These are phyloP conservation scores for Argentina anserina DNA, from an alignment of 306 rosid species.

Conservation along the genomic window DNA sequence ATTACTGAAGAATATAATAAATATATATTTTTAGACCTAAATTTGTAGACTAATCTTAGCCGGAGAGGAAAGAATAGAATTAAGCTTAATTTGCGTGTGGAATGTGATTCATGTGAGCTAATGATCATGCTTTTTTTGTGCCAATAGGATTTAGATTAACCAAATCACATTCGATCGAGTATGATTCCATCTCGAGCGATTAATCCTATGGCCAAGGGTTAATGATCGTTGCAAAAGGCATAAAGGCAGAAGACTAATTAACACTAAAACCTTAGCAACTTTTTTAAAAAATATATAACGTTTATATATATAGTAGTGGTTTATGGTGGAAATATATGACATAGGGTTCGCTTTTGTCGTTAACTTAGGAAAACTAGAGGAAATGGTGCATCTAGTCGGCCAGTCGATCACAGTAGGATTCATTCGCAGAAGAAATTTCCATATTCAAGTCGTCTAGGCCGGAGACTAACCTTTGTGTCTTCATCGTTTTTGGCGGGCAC, in stretches of 20 bases:
- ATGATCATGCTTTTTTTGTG: constrained; percentile 1
- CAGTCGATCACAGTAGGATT: not conserved
- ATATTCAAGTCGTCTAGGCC: not conserved
- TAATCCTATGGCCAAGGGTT: not conserved
- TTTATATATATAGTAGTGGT: constrained; percentile 2
- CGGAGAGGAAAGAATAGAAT: constrained; percentile 2
- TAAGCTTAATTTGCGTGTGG: constrained; percentile 17
- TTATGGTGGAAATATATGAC: constrained; percentile 24
- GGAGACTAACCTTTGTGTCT: not conserved
- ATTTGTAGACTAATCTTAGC: not conserved
- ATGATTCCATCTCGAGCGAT: not conserved
- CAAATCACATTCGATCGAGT: constrained; percentile 26
- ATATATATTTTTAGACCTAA: constrained; percentile 3
- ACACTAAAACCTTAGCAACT: not conserved
- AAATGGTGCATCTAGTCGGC: not conserved
- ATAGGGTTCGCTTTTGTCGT: not conserved
- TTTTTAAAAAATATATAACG: not conserved
- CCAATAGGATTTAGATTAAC: not conserved
- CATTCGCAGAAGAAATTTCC: not conserved
- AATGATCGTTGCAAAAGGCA: not conserved
- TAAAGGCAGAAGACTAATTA: not conserved
- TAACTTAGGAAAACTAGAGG: not conserved
- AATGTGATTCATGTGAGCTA: constrained; percentile 39
- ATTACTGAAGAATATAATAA: not conserved
- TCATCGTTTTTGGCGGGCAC: not conserved